These are phyloP conservation scores for Calonectria pteridis DNA, from an alignment of 2,329 filamentous ascomycete genomes.

Conservation along the genomic window DNA sequence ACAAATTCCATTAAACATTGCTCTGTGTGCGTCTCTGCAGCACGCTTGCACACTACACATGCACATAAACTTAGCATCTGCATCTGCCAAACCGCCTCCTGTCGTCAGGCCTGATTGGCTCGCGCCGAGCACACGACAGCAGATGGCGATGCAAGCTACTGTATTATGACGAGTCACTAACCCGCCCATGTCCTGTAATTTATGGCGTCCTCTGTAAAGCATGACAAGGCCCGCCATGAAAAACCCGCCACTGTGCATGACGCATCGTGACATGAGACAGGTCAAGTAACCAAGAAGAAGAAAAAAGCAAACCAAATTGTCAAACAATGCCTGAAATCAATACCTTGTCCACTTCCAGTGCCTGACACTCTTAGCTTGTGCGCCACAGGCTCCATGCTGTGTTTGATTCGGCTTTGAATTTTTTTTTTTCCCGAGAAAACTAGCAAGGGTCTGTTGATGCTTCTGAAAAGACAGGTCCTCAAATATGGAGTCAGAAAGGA, in stretches of 20 bases:
- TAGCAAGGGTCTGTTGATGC: neutral
- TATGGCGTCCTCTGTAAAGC: neutral
- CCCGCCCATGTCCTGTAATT: neutral
- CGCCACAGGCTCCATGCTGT: neutral
- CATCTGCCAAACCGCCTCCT: neutral
- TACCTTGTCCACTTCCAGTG: neutral
- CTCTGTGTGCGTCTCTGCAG: neutral
- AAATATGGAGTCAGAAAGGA: neutral
- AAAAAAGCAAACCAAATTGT: neutral
- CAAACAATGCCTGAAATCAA: neutral
- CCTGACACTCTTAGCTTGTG: neutral
- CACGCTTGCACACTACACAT: neutral
- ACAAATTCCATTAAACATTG: neutral
- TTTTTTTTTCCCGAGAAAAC: slow-evolving; percentile 1
- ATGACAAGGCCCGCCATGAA: neutral
- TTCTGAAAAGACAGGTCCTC: neutral
- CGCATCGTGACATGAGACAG: neutral
- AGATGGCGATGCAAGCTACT: neutral
- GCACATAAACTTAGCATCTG: neutral
- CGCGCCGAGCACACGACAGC: neutral
- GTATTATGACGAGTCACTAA: neutral
- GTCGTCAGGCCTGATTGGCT: neutral
- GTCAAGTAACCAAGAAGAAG: neutral
- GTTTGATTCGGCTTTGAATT: neutral
- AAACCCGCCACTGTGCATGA: neutral